Evolutionary conservation across 2,329 filamentous ascomycete species (phyloP).

Genomic region (Cercospora zeae-maydis): DNA sequence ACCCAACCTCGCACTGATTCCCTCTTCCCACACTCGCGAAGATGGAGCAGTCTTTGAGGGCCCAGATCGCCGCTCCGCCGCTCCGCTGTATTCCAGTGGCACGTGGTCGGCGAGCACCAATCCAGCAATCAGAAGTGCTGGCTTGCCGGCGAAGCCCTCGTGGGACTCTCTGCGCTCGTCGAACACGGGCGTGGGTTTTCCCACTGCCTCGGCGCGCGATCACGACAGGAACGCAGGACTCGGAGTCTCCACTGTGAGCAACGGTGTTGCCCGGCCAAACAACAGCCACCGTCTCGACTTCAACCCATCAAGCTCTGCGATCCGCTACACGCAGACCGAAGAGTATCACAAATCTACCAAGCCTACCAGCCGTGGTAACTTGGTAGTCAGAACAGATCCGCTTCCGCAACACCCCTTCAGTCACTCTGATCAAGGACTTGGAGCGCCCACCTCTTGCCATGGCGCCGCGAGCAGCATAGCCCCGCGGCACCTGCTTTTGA

Average conservation of each 20-base stretch:
- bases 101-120: slow-evolving; percentile 16
- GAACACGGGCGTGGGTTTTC: not conserved
- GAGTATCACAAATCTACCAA: slow-evolving; percentile 17
- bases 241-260: not conserved
- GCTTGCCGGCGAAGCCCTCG: slow-evolving; percentile 15
- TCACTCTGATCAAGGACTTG: not conserved
- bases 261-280: not conserved
- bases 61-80: not conserved
- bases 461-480: not conserved
- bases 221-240: not conserved
- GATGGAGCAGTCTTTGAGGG: not conserved
- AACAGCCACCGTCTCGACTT: slow-evolving; percentile 6
- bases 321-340: slow-evolving; percentile 17
- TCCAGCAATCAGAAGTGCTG: slow-evolving; percentile 13
- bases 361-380: not conserved
- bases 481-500: not conserved
- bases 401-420: slow-evolving; percentile 14
- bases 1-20: not conserved
- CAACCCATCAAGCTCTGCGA: not conserved
- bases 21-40: not conserved
- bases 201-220: not conserved
- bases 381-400: slow-evolving; percentile 12
- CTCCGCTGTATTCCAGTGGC: slow-evolving; percentile 13
- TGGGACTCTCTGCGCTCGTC: slow-evolving; percentile 14
- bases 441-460: not conserved